phyloP scores from a whole-genome alignment of 352 stramenopile species.

The Pythium periplocum region DNA sequence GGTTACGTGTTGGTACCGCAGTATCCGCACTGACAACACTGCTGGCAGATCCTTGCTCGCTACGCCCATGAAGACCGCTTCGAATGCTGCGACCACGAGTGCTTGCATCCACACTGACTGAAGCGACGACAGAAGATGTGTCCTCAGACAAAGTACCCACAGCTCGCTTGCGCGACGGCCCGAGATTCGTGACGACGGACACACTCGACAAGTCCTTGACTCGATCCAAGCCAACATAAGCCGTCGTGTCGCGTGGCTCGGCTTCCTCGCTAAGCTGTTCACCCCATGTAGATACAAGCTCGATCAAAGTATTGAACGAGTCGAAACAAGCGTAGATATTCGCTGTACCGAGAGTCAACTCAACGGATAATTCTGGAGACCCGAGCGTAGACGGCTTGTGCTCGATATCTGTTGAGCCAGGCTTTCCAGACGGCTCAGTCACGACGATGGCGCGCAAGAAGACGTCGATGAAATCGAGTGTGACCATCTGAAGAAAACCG shows the following conservation, averaged over 20 bases:
- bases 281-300: slow-evolving; percentile 61
- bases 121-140: background rate
- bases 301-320: slow-evolving; percentile 83
- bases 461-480: slow-evolving; percentile 81
- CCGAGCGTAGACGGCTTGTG: slow-evolving; percentile 31
- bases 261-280: slow-evolving; percentile 61
- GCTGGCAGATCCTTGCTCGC: background rate
- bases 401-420: slow-evolving; percentile 12
- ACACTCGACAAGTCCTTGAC: slow-evolving; percentile 47
- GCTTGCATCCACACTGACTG: too few species aligned
- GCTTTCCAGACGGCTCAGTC: slow-evolving; percentile 8
- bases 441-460: slow-evolving; percentile 71
- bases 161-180: slow-evolving; percentile 16
- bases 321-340: slow-evolving; percentile 89
- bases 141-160: slow-evolving; percentile 13
- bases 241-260: slow-evolving; percentile 61
- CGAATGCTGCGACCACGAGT: slow-evolving; percentile 13
- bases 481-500: slow-evolving; percentile 79
- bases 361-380: slow-evolving; percentile 70
- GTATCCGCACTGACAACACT: background rate
- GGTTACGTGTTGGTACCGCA: too few species aligned
- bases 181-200: slow-evolving; percentile 68
- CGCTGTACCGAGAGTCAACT: slow-evolving; percentile 76
- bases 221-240: slow-evolving; percentile 72
- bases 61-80: slow-evolving; percentile 11